Evolutionary conservation across 1,284 basidiomycete genomes (phyloP), one percentile per base, ranked within the genome.

Genomic region (Rhodotorula sp.): DNA sequence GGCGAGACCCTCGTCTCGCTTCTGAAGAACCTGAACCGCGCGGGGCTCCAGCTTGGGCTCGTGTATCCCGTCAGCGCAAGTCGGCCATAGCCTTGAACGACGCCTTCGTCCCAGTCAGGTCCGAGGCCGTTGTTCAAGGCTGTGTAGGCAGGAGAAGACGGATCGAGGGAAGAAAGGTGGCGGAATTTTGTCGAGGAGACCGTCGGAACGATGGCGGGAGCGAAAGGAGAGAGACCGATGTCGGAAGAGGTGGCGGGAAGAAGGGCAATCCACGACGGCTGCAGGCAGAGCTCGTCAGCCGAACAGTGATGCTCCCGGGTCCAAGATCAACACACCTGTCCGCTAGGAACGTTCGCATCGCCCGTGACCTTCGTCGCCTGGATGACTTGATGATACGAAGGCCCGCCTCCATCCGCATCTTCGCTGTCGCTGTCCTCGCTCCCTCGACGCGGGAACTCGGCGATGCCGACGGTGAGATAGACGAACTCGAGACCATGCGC

Each of bases 401-500:
- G 48, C 47, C 17, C 19, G 19, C n/a, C 32, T 27, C 34, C 10
- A 10, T 39, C 27, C 19, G 17, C 58, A 39, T 44, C 46, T 46
- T 59, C 58, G 47, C 58, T 59, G 32, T 59, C 58, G 46, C 58
- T 59, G 51, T 39, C 49, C 34, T 51, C 49, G 30, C 39, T 48
- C 15, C 24, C 39, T 9, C 17, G 36, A 39, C 59, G 36, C 19
- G 57, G 52, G 6, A 59, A 27, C 34, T 66, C 64, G 52, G 59
- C 54, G 46, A 68, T 30, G 6, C 54, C 52, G 39, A 66, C 39
- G 8, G 57, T 46, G 27, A 75, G 27, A 32, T 68, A 44, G 19
- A 73, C 67, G 53, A 72, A 68, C 51, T 75, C 72, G 68, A 75
- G 65, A 1, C 74, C 74, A 59, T 75, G 74, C 2, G 61, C 32